phyloP scores from a whole-genome alignment of 768 basidiomycete genomes.

The Lepiota subincarnata region DNA sequence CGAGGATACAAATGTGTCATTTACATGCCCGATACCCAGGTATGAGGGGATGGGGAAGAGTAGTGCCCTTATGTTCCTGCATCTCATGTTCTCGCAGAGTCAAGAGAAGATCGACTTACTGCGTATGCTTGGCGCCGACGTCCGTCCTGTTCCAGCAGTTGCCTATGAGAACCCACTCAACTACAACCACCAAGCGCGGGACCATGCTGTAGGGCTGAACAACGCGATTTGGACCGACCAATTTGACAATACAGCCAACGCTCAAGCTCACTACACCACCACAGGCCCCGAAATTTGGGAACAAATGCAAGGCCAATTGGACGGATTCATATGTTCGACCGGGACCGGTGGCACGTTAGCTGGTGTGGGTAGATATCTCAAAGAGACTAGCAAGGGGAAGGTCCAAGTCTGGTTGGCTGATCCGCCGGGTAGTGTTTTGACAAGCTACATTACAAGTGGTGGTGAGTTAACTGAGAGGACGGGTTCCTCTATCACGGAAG shows the following conservation, averaged over 20 bases:
- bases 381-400: constrained; percentile 74
- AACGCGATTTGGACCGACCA: constrained; percentile 98
- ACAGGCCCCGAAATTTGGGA: constrained; percentile 98
- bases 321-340: constrained; percentile 92
- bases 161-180: constrained; percentile 93
- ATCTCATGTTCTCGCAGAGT: constrained; percentile 47
- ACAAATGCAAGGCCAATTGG: constrained; percentile 73
- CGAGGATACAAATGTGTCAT: constrained; percentile 97
- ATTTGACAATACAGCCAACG: constrained; percentile 95
- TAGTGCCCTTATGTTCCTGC: neutral
- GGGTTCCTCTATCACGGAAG: constrained; percentile 93
- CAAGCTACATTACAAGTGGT: constrained; percentile 77
- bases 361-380: constrained; percentile 79
- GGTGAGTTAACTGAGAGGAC: constrained; percentile 69
- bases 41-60: constrained; percentile 19
- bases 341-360: constrained; percentile 97
- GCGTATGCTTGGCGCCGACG: constrained; percentile 96
- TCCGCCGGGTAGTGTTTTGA: constrained; percentile 91
- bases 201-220: constrained; percentile 65
- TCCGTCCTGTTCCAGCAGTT: constrained; percentile 93
- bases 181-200: constrained; percentile 97
- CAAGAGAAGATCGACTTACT: constrained; percentile 99
- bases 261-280: constrained; percentile 78
- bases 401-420: constrained; percentile 94
- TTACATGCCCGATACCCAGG: constrained; percentile 97